phyloP scores from a whole-genome alignment of 495 filamentous ascomycete species.

The Staphylotrichum tortipilum region DNA sequence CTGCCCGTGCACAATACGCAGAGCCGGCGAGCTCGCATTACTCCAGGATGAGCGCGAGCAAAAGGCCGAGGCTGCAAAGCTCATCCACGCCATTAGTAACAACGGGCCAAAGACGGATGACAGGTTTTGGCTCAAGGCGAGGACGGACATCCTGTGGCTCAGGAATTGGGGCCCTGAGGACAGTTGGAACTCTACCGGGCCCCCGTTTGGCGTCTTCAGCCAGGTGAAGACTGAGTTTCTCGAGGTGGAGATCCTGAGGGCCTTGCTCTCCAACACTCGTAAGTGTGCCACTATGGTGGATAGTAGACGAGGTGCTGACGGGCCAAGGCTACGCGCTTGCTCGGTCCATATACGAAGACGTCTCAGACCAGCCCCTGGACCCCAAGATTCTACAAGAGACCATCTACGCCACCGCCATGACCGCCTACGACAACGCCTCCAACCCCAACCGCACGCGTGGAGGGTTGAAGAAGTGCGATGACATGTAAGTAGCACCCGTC shows the following conservation, averaged over 20 bases:
- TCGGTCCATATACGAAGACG: slow-evolving; percentile 58
- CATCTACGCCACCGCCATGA: slow-evolving; percentile 58
- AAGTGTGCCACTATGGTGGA: slow-evolving; percentile 18
- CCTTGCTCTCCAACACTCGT: slow-evolving; percentile 62
- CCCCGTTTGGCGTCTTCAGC: slow-evolving; percentile 59
- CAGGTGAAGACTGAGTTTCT: slow-evolving; percentile 53
- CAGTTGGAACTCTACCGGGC: slow-evolving; percentile 16
- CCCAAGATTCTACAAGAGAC: slow-evolving; percentile 51
- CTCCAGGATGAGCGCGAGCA: slow-evolving; percentile 57
- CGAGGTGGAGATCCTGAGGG: slow-evolving; percentile 68
- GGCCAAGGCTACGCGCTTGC: slow-evolving; percentile 56
- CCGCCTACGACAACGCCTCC: slow-evolving; percentile 78
- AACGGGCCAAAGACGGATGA: slow-evolving; percentile 50
- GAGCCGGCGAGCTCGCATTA: slow-evolving; percentile 51
- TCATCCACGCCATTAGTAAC: slow-evolving; percentile 47
- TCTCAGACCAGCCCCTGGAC: slow-evolving; percentile 42
- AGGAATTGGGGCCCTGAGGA: slow-evolving; percentile 62
- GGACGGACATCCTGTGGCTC: slow-evolving; percentile 71
- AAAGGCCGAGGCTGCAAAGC: slow-evolving; percentile 50
- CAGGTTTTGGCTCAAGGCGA: slow-evolving; percentile 56
- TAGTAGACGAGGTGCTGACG: slow-evolving; percentile 11
- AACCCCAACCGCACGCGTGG: slow-evolving; percentile 80
- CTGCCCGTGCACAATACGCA: slow-evolving; percentile 49
- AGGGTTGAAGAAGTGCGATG: slow-evolving; percentile 72
- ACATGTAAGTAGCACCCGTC: slow-evolving; percentile 51